A percentile compares a stretch with the other conserved stretches of the same genome.
Conservation (phyloP, 2,329 filamentous ascomycete species). For the Alternaria ethzedia region DNA sequence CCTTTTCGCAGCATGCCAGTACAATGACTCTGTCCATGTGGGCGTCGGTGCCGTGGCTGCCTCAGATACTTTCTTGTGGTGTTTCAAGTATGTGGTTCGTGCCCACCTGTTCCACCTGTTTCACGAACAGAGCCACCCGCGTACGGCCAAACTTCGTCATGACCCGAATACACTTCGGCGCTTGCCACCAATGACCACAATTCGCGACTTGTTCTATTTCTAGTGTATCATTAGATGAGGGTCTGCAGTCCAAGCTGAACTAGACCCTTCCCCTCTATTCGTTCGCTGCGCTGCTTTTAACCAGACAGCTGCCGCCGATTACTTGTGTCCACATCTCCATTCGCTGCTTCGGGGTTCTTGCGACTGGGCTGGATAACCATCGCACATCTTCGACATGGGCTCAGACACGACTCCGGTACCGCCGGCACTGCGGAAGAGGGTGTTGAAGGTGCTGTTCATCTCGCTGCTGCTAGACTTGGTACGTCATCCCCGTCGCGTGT, state of each 20-base stretch:
- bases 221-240: slow-evolving; percentile 15
- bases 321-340: slow-evolving; percentile 17
- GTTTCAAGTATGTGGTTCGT: slow-evolving; percentile 21
- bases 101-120: slow-evolving; percentile 23
- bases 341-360: background rate
- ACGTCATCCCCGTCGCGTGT: slow-evolving; percentile 46
- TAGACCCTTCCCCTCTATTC: slow-evolving; percentile 18
- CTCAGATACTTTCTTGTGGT: slow-evolving; percentile 12
- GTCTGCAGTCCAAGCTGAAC: slow-evolving; percentile 13
- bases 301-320: slow-evolving; percentile 17
- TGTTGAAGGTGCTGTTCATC: slow-evolving; percentile 85
- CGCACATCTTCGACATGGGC: slow-evolving; percentile 19
- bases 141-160: slow-evolving; percentile 21
- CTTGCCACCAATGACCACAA: slow-evolving; percentile 10
- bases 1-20: slow-evolving; percentile 1
- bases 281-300: slow-evolving; percentile 22
- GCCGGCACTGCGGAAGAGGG: slow-evolving; percentile 70
- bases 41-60: slow-evolving; percentile 8
- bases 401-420: slow-evolving; percentile 46
- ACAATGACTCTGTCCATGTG: slow-evolving; percentile 10
- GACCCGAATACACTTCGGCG: slow-evolving; percentile 16
- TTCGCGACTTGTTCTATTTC: slow-evolving; percentile 21
- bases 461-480: slow-evolving; percentile 91
- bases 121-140: slow-evolving; percentile 16
- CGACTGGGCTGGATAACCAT: background rate